Evolutionary conservation across 805 yeast genomes (phyloP).

Genomic region (Saccharomycopsis malanga): DNA sequence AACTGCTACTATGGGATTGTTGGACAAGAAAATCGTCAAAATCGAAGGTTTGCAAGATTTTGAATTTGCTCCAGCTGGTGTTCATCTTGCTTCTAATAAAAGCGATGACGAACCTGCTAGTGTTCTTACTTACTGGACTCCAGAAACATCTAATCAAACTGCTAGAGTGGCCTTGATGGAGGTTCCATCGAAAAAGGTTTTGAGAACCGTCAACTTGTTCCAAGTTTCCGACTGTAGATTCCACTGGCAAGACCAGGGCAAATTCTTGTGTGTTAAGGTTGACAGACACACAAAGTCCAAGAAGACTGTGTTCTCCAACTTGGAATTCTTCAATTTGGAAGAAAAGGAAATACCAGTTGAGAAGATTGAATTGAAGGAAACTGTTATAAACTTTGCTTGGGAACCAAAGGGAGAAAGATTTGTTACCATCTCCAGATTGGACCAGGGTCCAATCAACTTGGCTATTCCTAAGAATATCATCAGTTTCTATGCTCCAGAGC

Average conservation of each 20-base stretch:
- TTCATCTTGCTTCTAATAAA: conserved; percentile 50
- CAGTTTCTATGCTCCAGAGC: conserved; percentile 79
- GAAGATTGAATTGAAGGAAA: conserved; percentile 86
- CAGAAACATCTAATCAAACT: conserved; percentile 85
- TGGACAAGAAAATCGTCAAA: conserved; percentile 81
- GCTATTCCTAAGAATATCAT: conserved; percentile 60
- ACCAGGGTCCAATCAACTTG: conserved; percentile 48
- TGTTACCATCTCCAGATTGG: conserved; percentile 61
- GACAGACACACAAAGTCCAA: conserved; percentile 95
- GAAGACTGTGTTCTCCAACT: conserved; percentile 83
- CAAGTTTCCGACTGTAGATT: conserved; percentile 87
- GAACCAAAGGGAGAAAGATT: conserved; percentile 91
- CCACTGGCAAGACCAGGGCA: conserved; percentile 90
- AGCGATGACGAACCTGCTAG: conserved; percentile 50
- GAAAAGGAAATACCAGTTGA: conserved; percentile 94
- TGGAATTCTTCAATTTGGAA: conserved; percentile 81
- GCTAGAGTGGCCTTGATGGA: conserved; percentile 91
- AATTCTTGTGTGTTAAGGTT: conserved; percentile 83
- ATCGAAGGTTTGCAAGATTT: conserved; percentile 83
- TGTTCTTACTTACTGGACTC: conserved; percentile 91
- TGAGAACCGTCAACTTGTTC: conserved; percentile 89
- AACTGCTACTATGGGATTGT: conserved; percentile 62
- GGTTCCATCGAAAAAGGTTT: conserved; percentile 70
- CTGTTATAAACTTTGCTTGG: conserved; percentile 86
- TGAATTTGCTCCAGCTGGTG: conserved; percentile 90